These are phyloP conservation scores for Martiniozyma abietophila DNA, from an alignment of 805 yeast species.

Conservation along the genomic window DNA sequence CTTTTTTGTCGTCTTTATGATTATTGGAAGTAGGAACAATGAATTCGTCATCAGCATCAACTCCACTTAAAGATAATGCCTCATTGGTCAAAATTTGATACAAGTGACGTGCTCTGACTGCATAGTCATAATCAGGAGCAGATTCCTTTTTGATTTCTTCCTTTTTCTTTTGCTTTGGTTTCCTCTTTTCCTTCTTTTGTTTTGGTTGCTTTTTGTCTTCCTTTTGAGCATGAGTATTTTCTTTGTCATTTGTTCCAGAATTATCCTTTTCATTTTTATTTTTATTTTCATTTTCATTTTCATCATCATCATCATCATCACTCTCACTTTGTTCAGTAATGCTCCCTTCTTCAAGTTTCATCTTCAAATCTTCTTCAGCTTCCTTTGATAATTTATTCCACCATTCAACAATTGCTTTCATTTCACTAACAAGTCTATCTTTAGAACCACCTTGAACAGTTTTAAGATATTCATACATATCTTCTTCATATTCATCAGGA, in stretches of 20 bases:
- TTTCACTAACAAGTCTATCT: conserved; percentile 42
- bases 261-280: conserved; percentile 2
- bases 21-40: too few relatives aligned
- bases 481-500: conserved; percentile 43
- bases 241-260: conserved; percentile 1
- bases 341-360: conserved; percentile 12
- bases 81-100: conserved; percentile 6
- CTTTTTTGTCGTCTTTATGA: background rate
- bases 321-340: conserved; percentile 11
- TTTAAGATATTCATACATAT: conserved; percentile 41
- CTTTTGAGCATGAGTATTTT: conserved; percentile 7
- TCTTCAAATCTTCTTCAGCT: conserved; percentile 27
- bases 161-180: background rate
- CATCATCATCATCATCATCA: conserved; percentile 17
- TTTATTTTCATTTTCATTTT: conserved; percentile 4
- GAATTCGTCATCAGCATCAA: conserved; percentile 6
- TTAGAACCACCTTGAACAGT: conserved; percentile 67
- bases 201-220: conserved; percentile 11
- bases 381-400: conserved; percentile 49
- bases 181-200: conserved; percentile 12
- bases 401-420: conserved; percentile 34
- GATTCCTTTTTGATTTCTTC: background rate
- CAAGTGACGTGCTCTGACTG: conserved; percentile 10
- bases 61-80: background rate
- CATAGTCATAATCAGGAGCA: conserved; percentile 10